phyloP scores from a whole-genome alignment of 2,329 filamentous ascomycete genomes.

The Colletotrichum theobromicola region DNA sequence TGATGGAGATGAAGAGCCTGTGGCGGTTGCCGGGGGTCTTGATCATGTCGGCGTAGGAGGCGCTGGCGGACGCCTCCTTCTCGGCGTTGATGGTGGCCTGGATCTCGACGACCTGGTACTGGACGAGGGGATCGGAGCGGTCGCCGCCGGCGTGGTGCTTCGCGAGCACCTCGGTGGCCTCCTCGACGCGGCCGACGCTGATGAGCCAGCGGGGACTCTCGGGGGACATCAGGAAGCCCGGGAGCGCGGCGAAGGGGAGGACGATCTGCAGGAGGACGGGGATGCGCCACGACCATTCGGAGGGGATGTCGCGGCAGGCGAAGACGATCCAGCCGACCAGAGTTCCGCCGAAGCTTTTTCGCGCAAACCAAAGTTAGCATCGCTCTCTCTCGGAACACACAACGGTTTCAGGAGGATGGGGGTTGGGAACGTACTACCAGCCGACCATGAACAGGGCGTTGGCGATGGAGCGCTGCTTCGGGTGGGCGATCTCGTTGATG shows the following conservation, averaged over 20 bases:
- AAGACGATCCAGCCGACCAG: constrained; percentile 37
- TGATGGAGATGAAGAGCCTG: constrained; percentile 32
- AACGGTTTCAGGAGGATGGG: background rate
- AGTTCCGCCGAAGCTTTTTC: constrained; percentile 33
- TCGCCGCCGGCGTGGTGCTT: constrained; percentile 49
- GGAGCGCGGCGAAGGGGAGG: constrained; percentile 39
- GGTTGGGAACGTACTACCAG: constrained; percentile 19
- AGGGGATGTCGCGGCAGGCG: constrained; percentile 1
- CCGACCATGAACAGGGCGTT: constrained; percentile 11
- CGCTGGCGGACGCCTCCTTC: constrained; percentile 7
- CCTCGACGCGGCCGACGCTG: constrained; percentile 26
- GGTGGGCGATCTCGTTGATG: constrained; percentile 38
- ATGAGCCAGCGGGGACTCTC: constrained; percentile 36
- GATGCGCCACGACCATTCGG: constrained; percentile 15
- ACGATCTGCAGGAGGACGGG: constrained; percentile 47
- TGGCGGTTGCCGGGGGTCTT: constrained; percentile 31
- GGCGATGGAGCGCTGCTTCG: constrained; percentile 27
- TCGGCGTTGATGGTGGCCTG: constrained; percentile 24
- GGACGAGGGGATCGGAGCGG: constrained; percentile 40
- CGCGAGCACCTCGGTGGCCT: constrained; percentile 41
- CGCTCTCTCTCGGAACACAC: background rate
- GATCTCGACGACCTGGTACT: constrained; percentile 29
- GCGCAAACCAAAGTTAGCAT: fast-evolving
- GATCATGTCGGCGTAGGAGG: constrained; percentile 16
- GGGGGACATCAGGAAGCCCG: constrained; percentile 30